Percentiles rank a stretch among this genome's conserved stretches.
phyloP scores from a whole-genome alignment of 2,329 filamentous ascomycete genomes.

The Paracoccidioides brasiliensis region DNA sequence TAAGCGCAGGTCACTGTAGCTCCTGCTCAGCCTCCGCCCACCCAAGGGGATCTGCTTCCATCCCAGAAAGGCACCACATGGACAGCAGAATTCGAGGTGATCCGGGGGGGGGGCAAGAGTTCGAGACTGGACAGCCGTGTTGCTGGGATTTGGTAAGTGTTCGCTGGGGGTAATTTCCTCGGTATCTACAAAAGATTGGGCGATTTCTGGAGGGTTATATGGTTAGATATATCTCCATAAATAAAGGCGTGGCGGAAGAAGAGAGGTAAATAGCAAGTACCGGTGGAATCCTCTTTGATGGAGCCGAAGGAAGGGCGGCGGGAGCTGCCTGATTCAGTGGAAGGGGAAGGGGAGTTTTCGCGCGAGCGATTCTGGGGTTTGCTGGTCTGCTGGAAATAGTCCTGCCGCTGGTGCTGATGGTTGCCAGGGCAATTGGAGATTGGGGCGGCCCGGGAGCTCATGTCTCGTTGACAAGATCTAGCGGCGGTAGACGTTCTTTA shows the following conservation, averaged over 20 bases:
- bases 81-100: slow-evolving; percentile 33
- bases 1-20: slow-evolving; percentile 30
- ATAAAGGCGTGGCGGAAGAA: not conserved
- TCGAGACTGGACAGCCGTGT: slow-evolving; percentile 16
- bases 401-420: not conserved
- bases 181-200: slow-evolving; percentile 33
- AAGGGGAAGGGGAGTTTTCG: slow-evolving; percentile 23
- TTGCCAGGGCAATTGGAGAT: not conserved
- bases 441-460: not conserved
- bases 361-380: slow-evolving; percentile 15
- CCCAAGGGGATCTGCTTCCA: slow-evolving; percentile 34
- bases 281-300: slow-evolving; percentile 32
- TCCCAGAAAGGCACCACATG: slow-evolving; percentile 32
- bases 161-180: slow-evolving; percentile 20
- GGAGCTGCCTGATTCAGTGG: slow-evolving; percentile 22
- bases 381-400: not conserved
- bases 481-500: slow-evolving; percentile 16
- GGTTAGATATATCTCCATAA: not conserved
- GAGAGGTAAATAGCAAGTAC: slow-evolving; percentile 14
- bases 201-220: slow-evolving; percentile 21
- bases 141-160: slow-evolving; percentile 15
- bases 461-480: slow-evolving; percentile 10
- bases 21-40: slow-evolving; percentile 32
- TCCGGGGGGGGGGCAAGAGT: slow-evolving; percentile 15
- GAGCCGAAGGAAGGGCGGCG: slow-evolving; percentile 31